Base-by-base conservation (phyloP, 2,329 filamentous ascomycete genomes). In the Leptographium procerum region DNA sequence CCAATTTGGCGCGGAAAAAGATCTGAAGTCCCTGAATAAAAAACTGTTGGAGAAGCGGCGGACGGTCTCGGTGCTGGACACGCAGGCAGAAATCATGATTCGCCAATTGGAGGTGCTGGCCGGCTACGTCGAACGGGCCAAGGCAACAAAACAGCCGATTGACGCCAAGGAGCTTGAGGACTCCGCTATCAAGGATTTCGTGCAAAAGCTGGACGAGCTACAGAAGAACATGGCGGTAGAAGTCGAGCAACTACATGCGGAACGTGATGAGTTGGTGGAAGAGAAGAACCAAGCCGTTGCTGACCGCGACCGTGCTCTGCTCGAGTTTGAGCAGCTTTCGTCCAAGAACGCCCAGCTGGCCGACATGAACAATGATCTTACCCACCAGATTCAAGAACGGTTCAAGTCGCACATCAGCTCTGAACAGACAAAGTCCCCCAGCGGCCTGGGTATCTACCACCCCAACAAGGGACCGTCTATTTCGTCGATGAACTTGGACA, bases 251-350 rank as follows among this genome's bases (percentile, higher is more conserved):
- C 75, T 86, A 29, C 80, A 84, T 61, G 75, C 80, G 43, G 89
- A 92, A 71, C 85, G 90, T 61, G 90, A 94, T 66, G 84, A 89
- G 63, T 73, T 96, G 14, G 75, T 91, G 0, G 90, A 96, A 58
- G 91, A 97, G 70, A 90, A 92, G 68, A 85, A 86, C 60, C 87
- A 86, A 65, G 82, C 95, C 28, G 84, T 88, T 45, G 86, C 88
- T 56, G 88, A 94, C 75, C 90, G 95, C 66, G 92, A 97, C 71
- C 90, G 94, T 69, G 91, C 90, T 16, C 86, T 96, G 66, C 84
- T 95, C 67, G 94, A 99, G 68, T 97, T 96, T 68, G 94, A 97
- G 74, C 90, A 95, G 67, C 77, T 99, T 51, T 95, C 90, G 13
- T 87, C 86, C 59, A 96, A 96, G 78, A 99, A 99, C 69, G 87